phyloP scores from a whole-genome alignment of 176 grass and related monocot species.

The Saccharum officinarum region DNA sequence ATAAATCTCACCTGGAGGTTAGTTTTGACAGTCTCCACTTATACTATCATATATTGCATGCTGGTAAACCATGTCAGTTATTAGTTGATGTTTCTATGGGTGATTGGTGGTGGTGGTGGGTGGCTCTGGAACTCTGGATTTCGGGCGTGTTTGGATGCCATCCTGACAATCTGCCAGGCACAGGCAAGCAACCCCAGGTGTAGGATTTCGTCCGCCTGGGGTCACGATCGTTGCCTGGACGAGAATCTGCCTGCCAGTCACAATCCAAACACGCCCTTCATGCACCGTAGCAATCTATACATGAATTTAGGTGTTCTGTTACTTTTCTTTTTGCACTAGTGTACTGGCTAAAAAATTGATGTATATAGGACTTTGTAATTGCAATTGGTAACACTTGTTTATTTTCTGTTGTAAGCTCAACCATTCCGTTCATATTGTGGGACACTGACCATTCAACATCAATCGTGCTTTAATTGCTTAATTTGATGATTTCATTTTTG shows the following conservation, averaged over 20 bases:
- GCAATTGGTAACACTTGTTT: neutral
- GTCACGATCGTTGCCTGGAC: too few relatives aligned
- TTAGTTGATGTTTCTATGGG: neutral
- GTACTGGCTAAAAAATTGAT: neutral
- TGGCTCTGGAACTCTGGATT: neutral
- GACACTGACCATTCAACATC: neutral
- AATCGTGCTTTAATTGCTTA: neutral
- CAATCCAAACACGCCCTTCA: neutral
- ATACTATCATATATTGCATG: neutral
- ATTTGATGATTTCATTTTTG: neutral
- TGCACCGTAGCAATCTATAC: neutral
- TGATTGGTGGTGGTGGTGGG: neutral
- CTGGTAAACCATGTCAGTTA: neutral
- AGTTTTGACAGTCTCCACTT: constrained; percentile 30
- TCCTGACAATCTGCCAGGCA: too few relatives aligned
- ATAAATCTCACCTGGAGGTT: constrained; percentile 79
- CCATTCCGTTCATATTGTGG: neutral
- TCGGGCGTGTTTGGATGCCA: too few relatives aligned
- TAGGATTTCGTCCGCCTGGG: too few relatives aligned
- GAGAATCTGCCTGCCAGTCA: too few relatives aligned
- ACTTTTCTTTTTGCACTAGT: neutral
- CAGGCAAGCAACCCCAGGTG: too few relatives aligned
- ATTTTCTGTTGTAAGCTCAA: neutral
- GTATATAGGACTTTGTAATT: neutral
- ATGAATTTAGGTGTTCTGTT: neutral